A percentile compares a stretch with the other conserved stretches of the same genome.
These are phyloP conservation scores for Exutisphaerella laricina DNA, from an alignment of 2,329 filamentous ascomycete genomes.

Conservation along the genomic window DNA sequence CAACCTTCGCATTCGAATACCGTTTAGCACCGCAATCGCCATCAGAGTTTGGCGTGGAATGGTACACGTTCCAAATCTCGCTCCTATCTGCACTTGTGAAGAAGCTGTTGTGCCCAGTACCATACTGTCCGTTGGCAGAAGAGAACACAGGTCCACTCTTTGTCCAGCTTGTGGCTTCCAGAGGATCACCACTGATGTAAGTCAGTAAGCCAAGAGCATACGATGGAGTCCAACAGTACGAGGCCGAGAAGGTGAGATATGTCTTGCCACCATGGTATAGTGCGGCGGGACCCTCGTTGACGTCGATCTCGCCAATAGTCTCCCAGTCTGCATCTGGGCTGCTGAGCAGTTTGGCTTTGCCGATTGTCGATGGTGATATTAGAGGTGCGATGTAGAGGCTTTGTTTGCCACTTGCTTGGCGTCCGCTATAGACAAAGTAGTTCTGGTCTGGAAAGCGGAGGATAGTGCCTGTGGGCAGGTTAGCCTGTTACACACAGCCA, in stretches of 20 bases:
- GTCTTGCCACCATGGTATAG: conserved; percentile 51
- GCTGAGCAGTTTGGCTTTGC: conserved; percentile 46
- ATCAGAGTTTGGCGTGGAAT: conserved; percentile 5
- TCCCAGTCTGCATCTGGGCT: conserved; percentile 50
- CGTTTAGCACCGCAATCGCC: conserved; percentile 6
- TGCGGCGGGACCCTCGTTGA: conserved; percentile 52
- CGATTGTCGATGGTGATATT: conserved; percentile 41
- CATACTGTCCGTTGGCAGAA: conserved; percentile 9
- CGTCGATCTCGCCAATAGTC: conserved; percentile 39
- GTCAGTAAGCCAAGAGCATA: conserved; percentile 52
- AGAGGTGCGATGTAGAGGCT: conserved; percentile 39
- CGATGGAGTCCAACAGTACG: conserved; percentile 52
- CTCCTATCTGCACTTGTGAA: conserved; percentile 5
- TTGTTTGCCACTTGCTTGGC: conserved; percentile 37
- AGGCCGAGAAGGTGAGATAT: conserved; percentile 51
- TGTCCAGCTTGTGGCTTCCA: conserved; percentile 42
- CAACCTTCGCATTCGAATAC: conserved; percentile 2
- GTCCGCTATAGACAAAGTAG: conserved; percentile 51
- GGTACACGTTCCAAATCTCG: conserved; percentile 10
- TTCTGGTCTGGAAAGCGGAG: conserved; percentile 45
- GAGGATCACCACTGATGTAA: conserved; percentile 50
- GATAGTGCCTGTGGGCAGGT: too few relatives aligned
- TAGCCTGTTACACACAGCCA: too few relatives aligned
- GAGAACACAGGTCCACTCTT: conserved; percentile 34
- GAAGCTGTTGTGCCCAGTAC: conserved; percentile 10